These are phyloP conservation scores for Herpetospermum pedunculosum DNA, from an alignment of 306 rosid genomes.

Conservation along the genomic window DNA sequence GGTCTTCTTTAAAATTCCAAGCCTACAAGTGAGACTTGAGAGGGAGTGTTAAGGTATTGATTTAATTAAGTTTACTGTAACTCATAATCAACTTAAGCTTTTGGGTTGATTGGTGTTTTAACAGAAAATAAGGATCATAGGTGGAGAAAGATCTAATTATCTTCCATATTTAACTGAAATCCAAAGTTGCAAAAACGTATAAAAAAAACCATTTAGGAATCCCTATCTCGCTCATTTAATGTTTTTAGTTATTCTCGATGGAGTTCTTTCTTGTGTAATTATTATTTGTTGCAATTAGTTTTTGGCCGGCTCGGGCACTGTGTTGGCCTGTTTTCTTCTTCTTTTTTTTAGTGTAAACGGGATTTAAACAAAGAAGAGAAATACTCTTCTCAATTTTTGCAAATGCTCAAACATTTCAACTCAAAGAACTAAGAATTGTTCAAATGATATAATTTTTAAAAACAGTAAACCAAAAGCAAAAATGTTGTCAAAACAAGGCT, in stretches of 20 bases:
- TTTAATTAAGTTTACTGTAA: too few relatives aligned
- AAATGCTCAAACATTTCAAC: not conserved
- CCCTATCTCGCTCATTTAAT: not conserved
- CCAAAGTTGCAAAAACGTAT: not conserved
- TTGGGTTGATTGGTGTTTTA: too few relatives aligned
- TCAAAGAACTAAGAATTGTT: not conserved
- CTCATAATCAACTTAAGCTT: too few relatives aligned
- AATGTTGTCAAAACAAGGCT: not conserved
- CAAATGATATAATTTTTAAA: not conserved
- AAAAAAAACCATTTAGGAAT: not conserved
- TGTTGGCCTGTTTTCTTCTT: not conserved
- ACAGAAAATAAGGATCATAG: not conserved
- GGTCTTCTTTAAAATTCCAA: too few relatives aligned
- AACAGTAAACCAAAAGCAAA: not conserved
- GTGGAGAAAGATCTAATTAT: not conserved
- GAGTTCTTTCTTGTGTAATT: not conserved
- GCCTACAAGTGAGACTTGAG: too few relatives aligned
- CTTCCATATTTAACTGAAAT: not conserved
- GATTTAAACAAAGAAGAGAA: not conserved
- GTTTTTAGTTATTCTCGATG: not conserved
- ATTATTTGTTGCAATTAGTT: not conserved
- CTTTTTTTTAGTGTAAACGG: not conserved
- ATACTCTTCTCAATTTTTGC: too few relatives aligned
- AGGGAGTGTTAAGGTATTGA: too few relatives aligned
- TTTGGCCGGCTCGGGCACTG: not conserved